Base-by-base conservation (phyloP, 1,284 basidiomycete species). In the Leucoagaricus sp. region DNA sequence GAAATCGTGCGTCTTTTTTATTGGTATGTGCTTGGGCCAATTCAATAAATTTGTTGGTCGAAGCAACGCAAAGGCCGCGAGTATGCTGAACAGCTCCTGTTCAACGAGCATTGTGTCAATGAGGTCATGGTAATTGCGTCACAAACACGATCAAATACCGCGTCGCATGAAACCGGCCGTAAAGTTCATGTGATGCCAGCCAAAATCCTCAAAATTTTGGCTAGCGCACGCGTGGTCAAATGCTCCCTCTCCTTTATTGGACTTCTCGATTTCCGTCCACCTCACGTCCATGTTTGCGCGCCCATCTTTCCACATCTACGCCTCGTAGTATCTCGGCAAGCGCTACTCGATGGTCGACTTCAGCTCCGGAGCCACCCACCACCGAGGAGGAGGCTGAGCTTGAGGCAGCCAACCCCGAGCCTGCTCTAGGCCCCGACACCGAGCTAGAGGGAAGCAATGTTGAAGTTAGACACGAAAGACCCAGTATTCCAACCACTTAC, bases 21-120 rank as follows among this genome's bases (percentile, higher is more conserved):
- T 72, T 0, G 72, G 53, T 1, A 75, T 57, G 49, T 69, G 49
- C 0, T 55, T 54, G 1, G 80, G 81, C 59, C 81, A 75, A 17
- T 52, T 28, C 1, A 87, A 60, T 3, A 60, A 59, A 31, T 71
- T 77, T 2, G 79, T 70, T 4, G 82, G 74, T 34, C 69, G 66
- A 25, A 89, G 73, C n/a, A 80, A 72, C n/a, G 80, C 80, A 65
- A 84, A 90, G 46, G 69, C 73, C 31, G 74, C 74, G 47, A 87
- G 64, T 33, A 89, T 60, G 21, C 71, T 58, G 58, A 82, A 79
- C 4, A 76, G 65, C 45, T 74, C 71, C 19, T 29, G 40, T 51
- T 67, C 57, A 58, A 70, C 63, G 52, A 49, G 31, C 51, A 56
- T 60, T 19, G 1, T 25, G 42, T 19, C 40, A 34, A 50, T 48